Conservation (phyloP, 1,139 yeast species). For the Geotrichum fermentans region DNA sequence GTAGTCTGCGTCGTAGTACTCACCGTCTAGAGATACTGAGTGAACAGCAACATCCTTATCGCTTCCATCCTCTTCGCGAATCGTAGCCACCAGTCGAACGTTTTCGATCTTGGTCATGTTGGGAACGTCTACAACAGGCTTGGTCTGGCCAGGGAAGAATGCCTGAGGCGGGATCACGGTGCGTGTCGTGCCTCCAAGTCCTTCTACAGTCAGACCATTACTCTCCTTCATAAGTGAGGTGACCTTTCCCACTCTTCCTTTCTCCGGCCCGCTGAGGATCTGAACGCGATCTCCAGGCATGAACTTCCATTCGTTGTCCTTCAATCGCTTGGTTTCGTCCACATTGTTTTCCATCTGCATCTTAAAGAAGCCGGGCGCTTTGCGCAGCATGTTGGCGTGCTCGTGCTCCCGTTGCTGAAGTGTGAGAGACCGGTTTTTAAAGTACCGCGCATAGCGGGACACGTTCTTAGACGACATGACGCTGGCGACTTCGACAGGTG, state of each 20-base stretch:
- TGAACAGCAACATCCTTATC: conserved; percentile 66
- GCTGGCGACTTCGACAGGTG: too few relatives aligned
- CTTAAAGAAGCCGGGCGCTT: conserved; percentile 16
- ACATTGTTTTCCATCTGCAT: conserved; percentile 12
- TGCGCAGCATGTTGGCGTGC: conserved; percentile 6
- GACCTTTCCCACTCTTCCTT: conserved; percentile 66
- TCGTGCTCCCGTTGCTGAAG: conserved; percentile 14
- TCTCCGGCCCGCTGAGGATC: conserved; percentile 61
- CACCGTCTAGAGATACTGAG: conserved; percentile 58
- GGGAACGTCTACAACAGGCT: conserved; percentile 60
- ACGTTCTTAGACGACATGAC: conserved; percentile 6
- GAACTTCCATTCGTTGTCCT: conserved; percentile 47
- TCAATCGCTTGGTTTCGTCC: conserved; percentile 39
- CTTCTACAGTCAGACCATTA: conserved; percentile 53
- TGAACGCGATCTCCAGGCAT: conserved; percentile 62
- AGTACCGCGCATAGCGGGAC: conserved; percentile 16
- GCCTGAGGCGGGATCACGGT: conserved; percentile 60
- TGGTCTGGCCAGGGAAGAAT: conserved; percentile 70
- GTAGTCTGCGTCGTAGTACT: conserved; percentile 68
- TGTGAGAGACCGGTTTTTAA: conserved; percentile 9
- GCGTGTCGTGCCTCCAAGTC: conserved; percentile 47
- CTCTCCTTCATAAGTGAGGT: conserved; percentile 44
- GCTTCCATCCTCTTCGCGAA: conserved; percentile 56
- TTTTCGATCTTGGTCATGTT: conserved; percentile 57
- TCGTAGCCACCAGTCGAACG: conserved; percentile 73